Evolutionary conservation across 108 stramenopile genomes (phyloP).

Genomic region (Ochromonas danica): DNA sequence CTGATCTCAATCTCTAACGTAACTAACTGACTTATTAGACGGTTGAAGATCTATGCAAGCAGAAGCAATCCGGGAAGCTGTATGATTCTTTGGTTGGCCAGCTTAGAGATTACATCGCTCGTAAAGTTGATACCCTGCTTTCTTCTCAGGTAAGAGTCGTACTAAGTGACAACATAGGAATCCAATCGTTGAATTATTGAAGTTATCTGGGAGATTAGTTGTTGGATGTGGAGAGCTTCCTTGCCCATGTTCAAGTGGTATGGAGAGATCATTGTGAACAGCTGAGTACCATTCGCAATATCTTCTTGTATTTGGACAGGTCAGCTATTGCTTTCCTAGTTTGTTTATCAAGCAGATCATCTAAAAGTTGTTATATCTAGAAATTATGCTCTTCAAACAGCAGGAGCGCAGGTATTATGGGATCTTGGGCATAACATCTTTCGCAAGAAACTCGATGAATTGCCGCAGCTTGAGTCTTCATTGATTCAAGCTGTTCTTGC

Average conservation of each 20-base stretch:
- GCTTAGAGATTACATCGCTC: conserved; percentile 23
- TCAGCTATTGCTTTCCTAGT: conserved; percentile 15
- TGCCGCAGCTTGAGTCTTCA: too few species aligned
- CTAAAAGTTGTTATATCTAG: conserved; percentile 34
- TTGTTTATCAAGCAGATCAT: neutral
- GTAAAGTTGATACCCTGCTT: conserved; percentile 1
- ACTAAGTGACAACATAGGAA: too few species aligned
- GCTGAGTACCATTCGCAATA: conserved; percentile 67
- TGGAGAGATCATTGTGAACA: conserved; percentile 61
- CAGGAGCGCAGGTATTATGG: conserved; percentile 47
- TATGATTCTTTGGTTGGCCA: conserved; percentile 35
- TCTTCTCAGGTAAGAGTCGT: too few species aligned
- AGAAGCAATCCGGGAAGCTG: conserved; percentile 56
- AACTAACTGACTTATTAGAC: too few species aligned
- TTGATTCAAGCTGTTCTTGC: neutral
- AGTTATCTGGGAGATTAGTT: too few species aligned
- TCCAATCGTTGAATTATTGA: too few species aligned
- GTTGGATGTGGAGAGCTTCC: too few species aligned
- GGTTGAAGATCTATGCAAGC: conserved; percentile 64
- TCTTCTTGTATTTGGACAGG: conserved; percentile 76
- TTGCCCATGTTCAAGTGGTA: conserved; percentile 46
- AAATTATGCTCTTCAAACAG: conserved; percentile 55
- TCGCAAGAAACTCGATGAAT: neutral
- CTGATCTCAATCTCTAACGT: too few species aligned
- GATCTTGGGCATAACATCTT: conserved; percentile 53